Evolutionary conservation across 2,329 filamentous ascomycete species (phyloP).

Genomic region (Fusarium musae): DNA sequence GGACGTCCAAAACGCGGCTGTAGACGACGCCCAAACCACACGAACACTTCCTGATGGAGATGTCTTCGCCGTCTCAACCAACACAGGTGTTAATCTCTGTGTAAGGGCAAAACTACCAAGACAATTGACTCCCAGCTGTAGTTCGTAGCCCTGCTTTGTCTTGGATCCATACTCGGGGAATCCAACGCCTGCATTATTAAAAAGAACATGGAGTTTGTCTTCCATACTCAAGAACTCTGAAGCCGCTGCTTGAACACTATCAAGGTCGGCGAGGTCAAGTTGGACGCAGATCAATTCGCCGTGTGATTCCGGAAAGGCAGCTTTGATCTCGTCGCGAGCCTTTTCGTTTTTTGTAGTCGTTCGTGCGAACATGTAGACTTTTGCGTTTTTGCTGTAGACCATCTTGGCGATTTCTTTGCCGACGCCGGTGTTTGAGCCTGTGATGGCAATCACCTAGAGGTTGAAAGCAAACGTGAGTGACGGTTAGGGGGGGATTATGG

Average conservation of each 20-base stretch:
- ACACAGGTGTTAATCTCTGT: conserved; percentile 49
- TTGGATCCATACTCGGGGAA: conserved; percentile 50
- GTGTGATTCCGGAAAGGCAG: conserved; percentile 45
- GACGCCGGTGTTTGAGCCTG: conserved; percentile 52
- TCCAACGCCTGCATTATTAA: conserved; percentile 58
- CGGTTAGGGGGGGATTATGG: not conserved
- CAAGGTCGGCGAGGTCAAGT: conserved; percentile 55
- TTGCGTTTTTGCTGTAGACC: conserved; percentile 64
- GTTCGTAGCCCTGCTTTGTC: conserved; percentile 54
- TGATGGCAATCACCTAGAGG: conserved; percentile 61
- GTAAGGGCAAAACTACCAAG: conserved; percentile 55
- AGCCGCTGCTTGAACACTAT: conserved; percentile 44
- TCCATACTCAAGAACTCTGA: conserved; percentile 38
- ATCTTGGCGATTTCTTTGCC: conserved; percentile 63
- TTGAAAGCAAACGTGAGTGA: not conserved
- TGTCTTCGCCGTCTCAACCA: conserved; percentile 47
- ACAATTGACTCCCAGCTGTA: conserved; percentile 56
- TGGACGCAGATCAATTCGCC: conserved; percentile 55
- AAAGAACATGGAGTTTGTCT: conserved; percentile 49
- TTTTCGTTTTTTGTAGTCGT: conserved; percentile 53
- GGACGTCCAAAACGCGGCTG: conserved; percentile 20
- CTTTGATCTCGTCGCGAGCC: conserved; percentile 57
- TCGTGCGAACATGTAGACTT: conserved; percentile 64
- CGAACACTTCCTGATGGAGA: conserved; percentile 45
- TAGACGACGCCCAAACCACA: conserved; percentile 49